Percentiles rank a stretch among this genome's conserved stretches.
These are phyloP conservation scores for Kalaharituber pfeilii DNA, from an alignment of 2,329 filamentous ascomycete species.

Conservation along the genomic window DNA sequence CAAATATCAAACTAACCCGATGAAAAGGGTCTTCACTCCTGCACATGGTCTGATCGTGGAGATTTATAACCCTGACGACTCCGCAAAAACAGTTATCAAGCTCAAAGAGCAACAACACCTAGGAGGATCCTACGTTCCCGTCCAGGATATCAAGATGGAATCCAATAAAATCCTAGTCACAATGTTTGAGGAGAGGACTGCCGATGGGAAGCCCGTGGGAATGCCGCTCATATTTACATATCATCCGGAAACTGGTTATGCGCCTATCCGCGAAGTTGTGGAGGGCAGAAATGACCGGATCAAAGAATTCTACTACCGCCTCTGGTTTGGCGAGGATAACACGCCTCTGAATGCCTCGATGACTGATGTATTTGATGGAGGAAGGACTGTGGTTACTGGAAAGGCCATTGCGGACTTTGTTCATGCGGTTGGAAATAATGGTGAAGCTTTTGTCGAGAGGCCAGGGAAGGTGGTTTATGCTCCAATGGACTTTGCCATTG, in stretches of 20 bases:
- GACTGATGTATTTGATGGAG: slow-evolving; percentile 77
- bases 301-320: slow-evolving; percentile 97
- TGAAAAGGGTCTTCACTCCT: slow-evolving; percentile 78
- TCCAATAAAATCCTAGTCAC: slow-evolving; percentile 70
- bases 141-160: slow-evolving; percentile 51
- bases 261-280: slow-evolving; percentile 97
- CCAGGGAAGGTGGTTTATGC: slow-evolving; percentile 87
- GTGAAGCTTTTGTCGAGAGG: slow-evolving; percentile 89
- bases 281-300: slow-evolving; percentile 88
- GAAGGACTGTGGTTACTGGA: slow-evolving; percentile 66
- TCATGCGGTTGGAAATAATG: slow-evolving; percentile 95
- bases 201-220: slow-evolving; percentile 62
- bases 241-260: slow-evolving; percentile 86
- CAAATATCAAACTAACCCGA: slow-evolving; percentile 93
- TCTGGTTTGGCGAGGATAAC: slow-evolving; percentile 83
- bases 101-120: slow-evolving; percentile 76
- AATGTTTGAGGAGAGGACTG: slow-evolving; percentile 84
- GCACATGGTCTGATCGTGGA: slow-evolving; percentile 77
- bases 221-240: slow-evolving; percentile 81
- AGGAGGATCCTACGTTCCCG: slow-evolving; percentile 50
- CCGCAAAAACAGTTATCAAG: slow-evolving; percentile 64
- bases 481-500: slow-evolving; percentile 97
- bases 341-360: slow-evolving; percentile 72
- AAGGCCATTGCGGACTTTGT: slow-evolving; percentile 97
- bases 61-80: slow-evolving; percentile 63